phyloP scores from a whole-genome alignment of 495 filamentous ascomycete species.

The Sordaria brevicollis region DNA sequence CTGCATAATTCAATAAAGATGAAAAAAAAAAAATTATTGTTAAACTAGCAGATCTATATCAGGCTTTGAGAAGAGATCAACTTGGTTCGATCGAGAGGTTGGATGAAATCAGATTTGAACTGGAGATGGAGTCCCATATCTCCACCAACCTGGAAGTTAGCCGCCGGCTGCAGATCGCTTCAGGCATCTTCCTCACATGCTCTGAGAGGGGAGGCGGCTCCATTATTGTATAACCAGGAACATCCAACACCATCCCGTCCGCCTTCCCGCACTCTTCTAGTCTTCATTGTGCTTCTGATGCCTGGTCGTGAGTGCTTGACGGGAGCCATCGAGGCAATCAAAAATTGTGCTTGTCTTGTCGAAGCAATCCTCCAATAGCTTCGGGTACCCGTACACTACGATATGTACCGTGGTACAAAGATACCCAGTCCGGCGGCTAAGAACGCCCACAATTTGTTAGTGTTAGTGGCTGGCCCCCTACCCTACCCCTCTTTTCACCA shows the following conservation, averaged over 20 bases:
- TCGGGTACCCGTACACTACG: background rate
- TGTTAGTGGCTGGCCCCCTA: background rate
- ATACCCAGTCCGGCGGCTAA: background rate
- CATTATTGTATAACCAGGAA: background rate
- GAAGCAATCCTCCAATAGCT: background rate
- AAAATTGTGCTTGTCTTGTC: background rate
- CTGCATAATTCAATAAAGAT: background rate
- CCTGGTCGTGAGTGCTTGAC: background rate
- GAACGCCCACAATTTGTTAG: background rate
- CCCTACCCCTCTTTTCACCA: background rate
- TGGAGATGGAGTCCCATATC: background rate
- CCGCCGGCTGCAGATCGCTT: background rate
- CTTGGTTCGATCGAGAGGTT: too few species aligned
- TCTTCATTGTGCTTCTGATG: background rate
- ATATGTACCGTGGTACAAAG: background rate
- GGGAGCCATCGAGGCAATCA: background rate
- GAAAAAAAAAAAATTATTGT: background rate
- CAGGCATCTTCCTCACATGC: background rate
- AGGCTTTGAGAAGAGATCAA: background rate
- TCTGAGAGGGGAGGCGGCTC: background rate
- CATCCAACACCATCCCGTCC: background rate
- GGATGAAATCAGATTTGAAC: too few species aligned
- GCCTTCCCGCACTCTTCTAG: background rate
- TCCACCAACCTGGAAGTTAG: background rate
- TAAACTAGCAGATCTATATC: background rate